These are phyloP conservation scores for Trebouxia sp. DNA, from an alignment of 139 green algal species.

Conservation along the genomic window DNA sequence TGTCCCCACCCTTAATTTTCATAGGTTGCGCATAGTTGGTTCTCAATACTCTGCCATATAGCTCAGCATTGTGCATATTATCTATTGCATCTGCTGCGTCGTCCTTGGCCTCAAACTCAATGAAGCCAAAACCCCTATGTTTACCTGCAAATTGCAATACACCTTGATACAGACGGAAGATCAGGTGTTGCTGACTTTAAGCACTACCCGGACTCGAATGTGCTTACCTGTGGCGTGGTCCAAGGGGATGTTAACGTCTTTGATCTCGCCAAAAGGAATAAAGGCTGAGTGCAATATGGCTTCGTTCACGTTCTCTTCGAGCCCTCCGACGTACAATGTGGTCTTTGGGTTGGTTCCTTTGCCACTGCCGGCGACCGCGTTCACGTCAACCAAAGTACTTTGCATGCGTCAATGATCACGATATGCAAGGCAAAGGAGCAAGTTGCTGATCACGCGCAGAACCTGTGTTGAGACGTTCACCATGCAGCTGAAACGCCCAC, in stretches of 20 bases:
- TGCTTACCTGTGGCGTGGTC: slow-evolving; percentile 80
- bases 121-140: slow-evolving; percentile 94
- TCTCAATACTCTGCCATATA: slow-evolving; percentile 69
- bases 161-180: not conserved
- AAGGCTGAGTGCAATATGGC: slow-evolving; percentile 90
- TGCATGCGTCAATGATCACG: slow-evolving; percentile 30
- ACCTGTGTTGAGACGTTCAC: too few species aligned
- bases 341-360: slow-evolving; percentile 88
- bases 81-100: slow-evolving; percentile 92
- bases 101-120: slow-evolving; percentile 89
- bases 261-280: slow-evolving; percentile 96
- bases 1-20: slow-evolving; percentile 93
- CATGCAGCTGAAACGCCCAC: too few species aligned
- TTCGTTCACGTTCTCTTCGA: slow-evolving; percentile 92
- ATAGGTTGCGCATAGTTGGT: slow-evolving; percentile 91
- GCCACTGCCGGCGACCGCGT: slow-evolving; percentile 46
- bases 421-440: too few species aligned
- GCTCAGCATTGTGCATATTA: slow-evolving; percentile 96
- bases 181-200: not conserved
- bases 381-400: slow-evolving; percentile 23
- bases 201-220: not conserved
- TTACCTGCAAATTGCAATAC: slow-evolving; percentile 43
- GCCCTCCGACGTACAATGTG: slow-evolving; percentile 89
- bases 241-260: slow-evolving; percentile 93
- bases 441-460: too few species aligned